Base-by-base conservation (phyloP, 1,284 basidiomycete genomes). In the Pseudozyma tsukubaensis region DNA sequence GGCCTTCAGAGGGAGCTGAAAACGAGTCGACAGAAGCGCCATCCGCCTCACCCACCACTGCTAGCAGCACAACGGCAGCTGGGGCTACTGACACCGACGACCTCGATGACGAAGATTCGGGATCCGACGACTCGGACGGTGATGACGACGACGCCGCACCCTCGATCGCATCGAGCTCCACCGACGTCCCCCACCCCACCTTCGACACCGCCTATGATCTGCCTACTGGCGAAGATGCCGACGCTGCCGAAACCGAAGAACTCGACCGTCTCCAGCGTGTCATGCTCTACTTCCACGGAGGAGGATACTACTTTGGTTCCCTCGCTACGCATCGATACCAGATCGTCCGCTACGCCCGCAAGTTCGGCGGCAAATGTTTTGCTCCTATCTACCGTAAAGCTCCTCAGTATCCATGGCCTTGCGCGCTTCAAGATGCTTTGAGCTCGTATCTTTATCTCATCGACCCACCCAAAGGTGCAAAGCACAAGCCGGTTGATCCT, bases 341-440 rank as follows among this genome's bases (percentile, higher is more conserved):
- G 66, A 83, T 86, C 39, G 80, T 84, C 21, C 79, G 86, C 5
- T 84, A 84, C 39, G 84, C 85, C 1, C 81, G 86, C 59, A 86
- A 86, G 68, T 83, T 86, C 50, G 84, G 82, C 11, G 86, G 85
- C 8, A 77, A 85, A 11, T 85, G 85, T 0, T 85, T 86, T 35
- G 83, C 86, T 1, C 80, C 83, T 12, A 79, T 83, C 66, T 85
- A 85, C 60, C 80, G 84, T 24, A 81, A 82, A 58, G 81, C 82
- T 12, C 82, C 82, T 2, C 74, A 81, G 40, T 83, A 78, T 19
- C 96, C 96, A 0, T 99, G 97, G 85, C 96, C 96, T 0, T 98
- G 96, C 78, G 94, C 92, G 0, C 86, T 98, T 14, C 93, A 96
- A 81, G 94, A 97, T 84, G 87, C 90, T 50, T 81, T 97, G 11